Base-by-base conservation (phyloP, 83 land plant genomes). In the Picea engelmannii region DNA sequence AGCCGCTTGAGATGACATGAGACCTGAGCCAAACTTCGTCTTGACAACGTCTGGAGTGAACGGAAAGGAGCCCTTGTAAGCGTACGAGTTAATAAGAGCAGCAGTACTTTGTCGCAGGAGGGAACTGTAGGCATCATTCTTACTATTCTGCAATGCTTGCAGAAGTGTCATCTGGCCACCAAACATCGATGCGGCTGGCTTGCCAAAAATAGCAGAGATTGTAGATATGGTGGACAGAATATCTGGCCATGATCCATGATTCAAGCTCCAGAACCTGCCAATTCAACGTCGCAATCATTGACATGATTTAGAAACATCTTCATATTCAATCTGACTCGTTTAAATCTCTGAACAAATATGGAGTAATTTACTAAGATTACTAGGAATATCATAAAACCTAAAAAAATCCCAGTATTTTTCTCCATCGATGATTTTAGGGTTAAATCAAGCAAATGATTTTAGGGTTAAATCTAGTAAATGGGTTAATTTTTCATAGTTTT, bases 101-200 rank as follows among this genome's bases (percentile, higher is more conserved):
- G 76, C 76, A 0, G 76, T 35, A 23, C 55, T 18, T 40, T 73
- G n/a, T 18, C 40, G 42, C 5, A 73, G 25, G 11, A 73, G 58
- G 23, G 76, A 42, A 71, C 55, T 73, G 76, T 73, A 73, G 25
- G 55, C 25, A 4, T 73, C 76, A 11, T 17, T 73, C 5, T 44
- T 73, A 44, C 15, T n/a, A 23, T 73, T 73, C 3, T 44, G 13
- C 58, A 73, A 73, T 9, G 76, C 76, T 38, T 73, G 76, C 55
- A 73, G 4, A 0, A 73, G 49, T 44, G 76, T 73, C 24, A n/a
- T 44, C 13, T 13, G 42, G 13, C 15, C 7, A 3, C 44, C 44
- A 20, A 44, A 73, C 76, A 73, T 73, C 4, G 76, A 73, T 3
- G 58, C 20, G 5, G 76, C 58, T 6, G 49, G 76, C 52, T 73